Evolutionary conservation across 306 rosid genomes (phyloP), one percentile per base, ranked within the genome.

Genomic region (Cucurbita ficifolia): DNA sequence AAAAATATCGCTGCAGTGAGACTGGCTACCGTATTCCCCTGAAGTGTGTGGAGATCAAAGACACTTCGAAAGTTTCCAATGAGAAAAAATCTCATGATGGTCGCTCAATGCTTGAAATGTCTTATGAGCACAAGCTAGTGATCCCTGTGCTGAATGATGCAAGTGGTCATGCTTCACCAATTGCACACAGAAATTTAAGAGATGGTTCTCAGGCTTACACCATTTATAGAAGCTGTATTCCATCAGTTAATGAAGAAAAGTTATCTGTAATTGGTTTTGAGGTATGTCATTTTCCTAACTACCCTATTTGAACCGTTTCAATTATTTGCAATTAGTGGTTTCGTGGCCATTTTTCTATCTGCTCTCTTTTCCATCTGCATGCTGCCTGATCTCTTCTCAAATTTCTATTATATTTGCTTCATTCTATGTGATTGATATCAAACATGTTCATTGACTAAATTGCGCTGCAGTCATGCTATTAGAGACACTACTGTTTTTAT

Each of bases 1-100:
- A 75, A 54, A 88, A 87, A 80, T 90, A 87, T 77, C 88, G 93
- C 61, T 93, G 96, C 88, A 88, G 91, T 61, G 96, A 93, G 87
- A 93, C 98, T 79, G 96, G 96, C 70, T 93, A 90, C 75, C 91
- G 90, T 22, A 93, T 93, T 79, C 96, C 96, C 70, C 86, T 88
- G 80, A 93, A 87, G 86, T 93, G 96, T 70, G 74, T 82, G 64
- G 90, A 88, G 81, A 81, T 82, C 58, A 90, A 83, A 79, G 85
- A 70, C 39, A 76, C 83, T 12, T 49, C 8, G 0, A 86, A 81
- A 76, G 83, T 61, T 68, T 71, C 79, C 21, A 73, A 59, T 38
- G 75, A 58, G 75, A 78, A 76, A 50, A 82, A 48, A 22, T 57
- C 91, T 74, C 68, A 48, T 8, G 72, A 74, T 68, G 72, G 75